phyloP scores from a whole-genome alignment of 2,329 filamentous ascomycete species.

The Bipolaris gigantea region DNA sequence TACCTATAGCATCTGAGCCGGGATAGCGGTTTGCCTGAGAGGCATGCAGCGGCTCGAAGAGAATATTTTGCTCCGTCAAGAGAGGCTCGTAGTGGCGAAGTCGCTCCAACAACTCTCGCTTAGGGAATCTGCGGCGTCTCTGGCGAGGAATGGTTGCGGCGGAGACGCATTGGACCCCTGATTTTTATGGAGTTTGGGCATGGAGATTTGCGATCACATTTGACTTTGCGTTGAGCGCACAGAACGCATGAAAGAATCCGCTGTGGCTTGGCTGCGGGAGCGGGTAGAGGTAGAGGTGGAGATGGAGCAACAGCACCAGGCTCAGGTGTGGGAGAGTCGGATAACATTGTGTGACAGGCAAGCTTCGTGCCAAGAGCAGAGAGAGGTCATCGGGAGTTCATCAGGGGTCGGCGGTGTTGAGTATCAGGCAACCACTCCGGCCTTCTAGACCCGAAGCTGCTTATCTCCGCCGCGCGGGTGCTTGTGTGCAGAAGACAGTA shows the following conservation, averaged over 20 bases:
- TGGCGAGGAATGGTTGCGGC: conserved; percentile 54
- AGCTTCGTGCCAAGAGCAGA: neutral
- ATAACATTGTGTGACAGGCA: conserved; percentile 11
- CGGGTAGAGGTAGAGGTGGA: conserved; percentile 7
- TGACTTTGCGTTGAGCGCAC: conserved; percentile 62
- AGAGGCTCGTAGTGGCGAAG: conserved; percentile 69
- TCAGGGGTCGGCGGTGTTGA: neutral
- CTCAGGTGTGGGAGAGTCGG: conserved; percentile 8
- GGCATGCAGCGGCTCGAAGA: conserved; percentile 65
- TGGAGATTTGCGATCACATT: conserved; percentile 44
- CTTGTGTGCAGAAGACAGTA: neutral
- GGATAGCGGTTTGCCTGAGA: conserved; percentile 18
- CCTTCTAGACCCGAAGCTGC: conserved; percentile 2
- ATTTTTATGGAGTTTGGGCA: conserved; percentile 38
- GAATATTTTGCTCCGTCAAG: conserved; percentile 65
- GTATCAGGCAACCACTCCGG: conserved; percentile 5
- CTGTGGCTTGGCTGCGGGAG: conserved; percentile 31
- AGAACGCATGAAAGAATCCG: conserved; percentile 64
- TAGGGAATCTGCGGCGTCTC: conserved; percentile 65
- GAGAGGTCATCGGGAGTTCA: neutral
- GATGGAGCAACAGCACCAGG: conserved; percentile 1
- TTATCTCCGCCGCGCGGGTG: neutral
- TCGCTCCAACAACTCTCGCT: conserved; percentile 70
- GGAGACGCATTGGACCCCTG: conserved; percentile 42
- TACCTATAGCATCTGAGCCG: conserved; percentile 1